Conservation (phyloP, 2,329 filamentous ascomycete species). For the Parasarocladium wereldwijsianum region DNA sequence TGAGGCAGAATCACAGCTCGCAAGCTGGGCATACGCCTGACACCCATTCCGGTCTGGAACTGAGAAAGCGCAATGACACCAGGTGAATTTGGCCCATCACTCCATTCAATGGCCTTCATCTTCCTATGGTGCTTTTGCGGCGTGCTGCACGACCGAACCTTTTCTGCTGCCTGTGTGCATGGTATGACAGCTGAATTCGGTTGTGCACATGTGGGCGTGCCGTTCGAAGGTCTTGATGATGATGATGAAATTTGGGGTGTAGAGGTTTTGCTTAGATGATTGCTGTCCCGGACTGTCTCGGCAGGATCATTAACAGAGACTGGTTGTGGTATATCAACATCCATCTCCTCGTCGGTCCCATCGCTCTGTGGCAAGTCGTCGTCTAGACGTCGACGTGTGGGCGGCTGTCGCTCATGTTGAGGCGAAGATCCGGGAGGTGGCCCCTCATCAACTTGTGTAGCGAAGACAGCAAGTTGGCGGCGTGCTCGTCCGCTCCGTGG, state of each 20-base stretch:
- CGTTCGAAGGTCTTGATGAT: neutral
- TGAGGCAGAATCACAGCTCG: no score
- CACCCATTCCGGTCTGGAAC: no score
- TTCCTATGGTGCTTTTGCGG: slow-evolving; percentile 1
- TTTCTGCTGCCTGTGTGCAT: no score
- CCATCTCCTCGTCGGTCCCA: slow-evolving; percentile 20
- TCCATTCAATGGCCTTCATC: slow-evolving; percentile 4
- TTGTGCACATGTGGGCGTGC: slow-evolving; percentile 12
- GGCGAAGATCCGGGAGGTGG: slow-evolving; percentile 1
- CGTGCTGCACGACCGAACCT: no score
- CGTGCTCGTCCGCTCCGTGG: no score
- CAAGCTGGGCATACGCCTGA: no score
- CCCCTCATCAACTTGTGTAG: no score
- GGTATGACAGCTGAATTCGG: slow-evolving; percentile 7
- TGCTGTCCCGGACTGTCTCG: neutral
- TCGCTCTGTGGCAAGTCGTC: slow-evolving; percentile 9
- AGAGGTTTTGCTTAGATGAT: no score
- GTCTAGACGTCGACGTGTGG: slow-evolving; percentile 6
- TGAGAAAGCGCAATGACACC: no score
- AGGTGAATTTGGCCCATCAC: no score
- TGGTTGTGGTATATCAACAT: slow-evolving; percentile 19
- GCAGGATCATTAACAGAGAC: no score
- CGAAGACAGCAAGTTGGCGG: no score
- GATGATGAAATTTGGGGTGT: neutral
- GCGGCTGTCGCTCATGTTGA: slow-evolving; percentile 1